These are phyloP conservation scores for Aspergillus panamensis DNA, from an alignment of 495 filamentous ascomycete species.

Conservation along the genomic window DNA sequence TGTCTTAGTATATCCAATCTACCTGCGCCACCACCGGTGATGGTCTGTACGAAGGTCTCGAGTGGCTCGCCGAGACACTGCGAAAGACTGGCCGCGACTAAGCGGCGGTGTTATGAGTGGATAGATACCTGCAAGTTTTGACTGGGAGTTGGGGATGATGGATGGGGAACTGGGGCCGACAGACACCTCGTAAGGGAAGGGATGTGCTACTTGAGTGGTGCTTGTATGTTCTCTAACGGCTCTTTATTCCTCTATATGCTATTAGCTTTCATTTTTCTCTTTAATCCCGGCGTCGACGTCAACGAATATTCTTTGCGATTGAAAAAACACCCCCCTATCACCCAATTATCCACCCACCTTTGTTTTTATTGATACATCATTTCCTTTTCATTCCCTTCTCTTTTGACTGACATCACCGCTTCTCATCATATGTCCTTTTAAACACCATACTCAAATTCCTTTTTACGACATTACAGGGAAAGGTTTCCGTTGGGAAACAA, in stretches of 20 bases:
- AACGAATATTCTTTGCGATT: constrained; percentile 28
- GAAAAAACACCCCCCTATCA: constrained; percentile 27
- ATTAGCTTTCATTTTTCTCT: constrained; percentile 46
- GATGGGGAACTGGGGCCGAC: constrained; percentile 36
- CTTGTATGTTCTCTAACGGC: constrained; percentile 40
- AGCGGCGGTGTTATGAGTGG: constrained; percentile 40
- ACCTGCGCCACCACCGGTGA: constrained; percentile 99
- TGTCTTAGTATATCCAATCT: constrained; percentile 92
- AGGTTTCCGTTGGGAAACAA: neutral
- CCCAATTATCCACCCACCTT: constrained; percentile 5
- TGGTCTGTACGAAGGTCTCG: constrained; percentile 99
- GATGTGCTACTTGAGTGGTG: constrained; percentile 34
- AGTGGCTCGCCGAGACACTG: constrained; percentile 96
- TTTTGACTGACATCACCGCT: neutral
- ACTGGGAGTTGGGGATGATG: constrained; percentile 44
- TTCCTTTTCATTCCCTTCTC: constrained; percentile 5
- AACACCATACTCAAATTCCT: neutral
- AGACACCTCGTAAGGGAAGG: constrained; percentile 30
- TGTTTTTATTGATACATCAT: constrained; percentile 5
- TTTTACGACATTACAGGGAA: neutral
- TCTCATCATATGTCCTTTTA: constrained; percentile 4
- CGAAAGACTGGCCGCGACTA: constrained; percentile 87
- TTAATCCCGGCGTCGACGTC: constrained; percentile 37
- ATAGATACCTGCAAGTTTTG: constrained; percentile 42
- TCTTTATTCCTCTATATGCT: constrained; percentile 42